phyloP scores from a whole-genome alignment of 2,329 filamentous ascomycete species.

The Hirsutella thompsonii region DNA sequence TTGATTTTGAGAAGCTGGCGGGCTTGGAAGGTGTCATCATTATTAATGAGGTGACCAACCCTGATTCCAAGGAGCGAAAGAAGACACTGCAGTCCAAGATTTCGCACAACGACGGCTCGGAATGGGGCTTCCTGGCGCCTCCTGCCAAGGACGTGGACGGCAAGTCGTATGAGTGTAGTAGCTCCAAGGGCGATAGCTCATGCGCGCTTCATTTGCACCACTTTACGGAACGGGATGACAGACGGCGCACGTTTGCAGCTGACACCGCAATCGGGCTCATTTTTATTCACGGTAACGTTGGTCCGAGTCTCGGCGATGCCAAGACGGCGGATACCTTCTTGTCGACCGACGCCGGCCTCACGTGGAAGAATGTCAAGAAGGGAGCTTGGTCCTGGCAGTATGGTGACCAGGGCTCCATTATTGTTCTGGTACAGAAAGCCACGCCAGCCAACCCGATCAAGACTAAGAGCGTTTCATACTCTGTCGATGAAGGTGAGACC shows the following conservation, averaged over 20 bases:
- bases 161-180: slow-evolving; percentile 57
- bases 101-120: slow-evolving; percentile 88
- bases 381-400: slow-evolving; percentile 89
- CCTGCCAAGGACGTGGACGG: slow-evolving; percentile 58
- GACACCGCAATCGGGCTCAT: slow-evolving; percentile 79
- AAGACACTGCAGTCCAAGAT: slow-evolving; percentile 87
- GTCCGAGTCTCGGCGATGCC: slow-evolving; percentile 48
- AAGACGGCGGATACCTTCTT: slow-evolving; percentile 81
- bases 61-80: slow-evolving; percentile 56
- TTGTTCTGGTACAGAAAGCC: slow-evolving; percentile 70
- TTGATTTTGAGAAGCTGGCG: slow-evolving; percentile 93
- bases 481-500: slow-evolving; percentile 64
- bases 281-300: slow-evolving; percentile 87
- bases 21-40: slow-evolving; percentile 83
- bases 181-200: slow-evolving; percentile 42
- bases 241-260: slow-evolving; percentile 76
- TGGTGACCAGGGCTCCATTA: slow-evolving; percentile 86
- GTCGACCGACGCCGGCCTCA: slow-evolving; percentile 80
- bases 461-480: slow-evolving; percentile 61
- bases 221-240: slow-evolving; percentile 81
- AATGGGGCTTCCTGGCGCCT: slow-evolving; percentile 69
- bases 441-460: slow-evolving; percentile 53
- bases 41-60: slow-evolving; percentile 75
- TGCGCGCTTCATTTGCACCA: slow-evolving; percentile 90
- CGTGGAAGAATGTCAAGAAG: slow-evolving; percentile 75